A percentile compares a stretch with the other conserved stretches of the same genome.
Evolutionary conservation across 78 protist species (phyloP).

Genomic region (Dictyostelium intermedium): DNA sequence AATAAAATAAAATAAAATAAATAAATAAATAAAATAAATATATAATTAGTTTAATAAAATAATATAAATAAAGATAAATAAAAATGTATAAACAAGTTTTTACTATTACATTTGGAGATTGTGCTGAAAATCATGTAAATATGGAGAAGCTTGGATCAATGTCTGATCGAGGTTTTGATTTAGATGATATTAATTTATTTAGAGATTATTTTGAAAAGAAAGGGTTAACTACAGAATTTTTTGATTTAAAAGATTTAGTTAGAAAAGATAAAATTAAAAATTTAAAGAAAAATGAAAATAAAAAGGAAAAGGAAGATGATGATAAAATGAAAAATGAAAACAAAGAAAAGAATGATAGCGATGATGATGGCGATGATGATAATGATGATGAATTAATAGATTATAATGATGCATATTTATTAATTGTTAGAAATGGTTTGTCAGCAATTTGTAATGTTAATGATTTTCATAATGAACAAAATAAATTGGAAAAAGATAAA

Average conservation of each 20-base stretch:
- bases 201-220: slow-evolving; percentile 16
- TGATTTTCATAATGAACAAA: slow-evolving; percentile 14
- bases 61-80: not conserved
- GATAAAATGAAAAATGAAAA: not conserved
- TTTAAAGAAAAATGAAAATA: no score
- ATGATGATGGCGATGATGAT: not conserved
- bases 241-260: not conserved
- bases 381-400: not conserved
- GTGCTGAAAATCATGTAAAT: not conserved
- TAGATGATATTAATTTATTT: not conserved
- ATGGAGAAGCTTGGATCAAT: not conserved
- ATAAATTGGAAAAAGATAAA: slow-evolving; percentile 1
- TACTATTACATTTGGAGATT: slow-evolving; percentile 9
- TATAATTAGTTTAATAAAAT: no score
- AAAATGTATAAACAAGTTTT: slow-evolving; percentile 1
- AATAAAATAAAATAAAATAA: no score
- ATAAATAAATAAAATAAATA: no score
- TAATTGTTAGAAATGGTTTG: slow-evolving; percentile 9
- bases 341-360: not conserved
- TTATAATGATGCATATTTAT: slow-evolving; percentile 15
- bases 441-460: not conserved
- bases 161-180: not conserved
- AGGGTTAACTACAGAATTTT: not conserved
- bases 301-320: not conserved
- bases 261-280: not conserved